phyloP scores from a whole-genome alignment of 352 stramenopile genomes.

The Phytophthora sp. region DNA sequence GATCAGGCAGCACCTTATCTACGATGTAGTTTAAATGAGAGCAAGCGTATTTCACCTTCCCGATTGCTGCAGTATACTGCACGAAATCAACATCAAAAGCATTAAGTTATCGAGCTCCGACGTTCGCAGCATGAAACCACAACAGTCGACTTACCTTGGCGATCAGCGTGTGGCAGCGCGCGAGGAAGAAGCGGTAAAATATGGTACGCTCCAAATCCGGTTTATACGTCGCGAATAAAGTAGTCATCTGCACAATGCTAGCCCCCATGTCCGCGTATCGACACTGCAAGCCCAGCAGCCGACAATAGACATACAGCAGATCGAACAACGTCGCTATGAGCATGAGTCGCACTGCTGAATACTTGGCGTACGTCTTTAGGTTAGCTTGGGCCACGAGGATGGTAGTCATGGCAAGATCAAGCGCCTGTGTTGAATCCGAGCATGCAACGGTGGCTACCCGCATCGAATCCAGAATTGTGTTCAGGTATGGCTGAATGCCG shows the following conservation, averaged over 20 bases:
- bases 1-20: constrained; percentile 51
- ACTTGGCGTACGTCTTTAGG: constrained; percentile 43
- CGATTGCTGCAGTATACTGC: constrained; percentile 69
- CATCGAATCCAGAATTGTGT: constrained; percentile 63
- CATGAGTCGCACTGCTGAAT: constrained; percentile 49
- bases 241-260: constrained; percentile 61
- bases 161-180: constrained; percentile 62
- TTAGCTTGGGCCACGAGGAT: constrained; percentile 64
- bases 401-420: constrained; percentile 53
- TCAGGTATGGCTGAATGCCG: constrained; percentile 42
- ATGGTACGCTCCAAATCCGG: constrained; percentile 48
- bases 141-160: constrained; percentile 54
- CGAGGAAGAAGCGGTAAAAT: constrained; percentile 60
- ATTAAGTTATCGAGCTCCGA: neutral
- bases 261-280: constrained; percentile 71
- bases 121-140: neutral
- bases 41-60: constrained; percentile 53
- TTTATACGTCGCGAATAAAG: constrained; percentile 63
- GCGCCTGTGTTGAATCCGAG: constrained; percentile 52
- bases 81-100: neutral
- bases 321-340: constrained; percentile 70
- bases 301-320: constrained; percentile 70
- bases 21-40: constrained; percentile 64
- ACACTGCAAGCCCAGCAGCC: constrained; percentile 61
- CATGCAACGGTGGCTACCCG: constrained; percentile 43